Evolutionary conservation across 164 flowering plant genomes (phyloP), one percentile per base, ranked within the genome.

Genomic region (Tinospora cordifolia): DNA sequence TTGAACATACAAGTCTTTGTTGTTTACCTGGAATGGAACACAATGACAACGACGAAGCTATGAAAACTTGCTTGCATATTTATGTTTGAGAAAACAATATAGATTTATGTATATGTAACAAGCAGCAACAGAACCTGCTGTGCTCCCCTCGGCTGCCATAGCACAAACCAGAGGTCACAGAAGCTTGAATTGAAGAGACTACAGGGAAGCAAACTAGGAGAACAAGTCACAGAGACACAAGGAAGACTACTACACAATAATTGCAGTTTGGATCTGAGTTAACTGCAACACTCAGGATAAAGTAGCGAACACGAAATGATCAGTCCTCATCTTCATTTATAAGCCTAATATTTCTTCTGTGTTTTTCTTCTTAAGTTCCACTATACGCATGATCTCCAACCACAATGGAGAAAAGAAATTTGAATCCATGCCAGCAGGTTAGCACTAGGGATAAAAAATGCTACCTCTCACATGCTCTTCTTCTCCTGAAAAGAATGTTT

Each of bases 1-100:
- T 67, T 14, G 75, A 69, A 72, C 68, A 69, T 22, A 46, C 34
- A 64, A 65, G 36, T 30, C 36, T 58, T 25, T 70, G 62, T 59
- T 66, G 66, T 66, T 67, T 74, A 69, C 82, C 84, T 82, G 83
- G 75, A 47, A 77, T 47, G 57, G 26, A 69, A 77, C 72, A 71
- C 25, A 49, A 71, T 17, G 40, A 49, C 25, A 40, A 40, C 7
- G 6, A 73, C 62, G 71, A 70, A 64, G 46, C 44, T n/a, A 62
- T 14, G 30, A 54, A 64, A 40, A 39, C 58, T 46, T 14, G n/a
- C 26, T 10, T 15, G 19, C 26, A 38, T 36, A 49, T 26, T 47
- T 49, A 38, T 14, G 14, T 51, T 26, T 14, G 62, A 14, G 38
- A 2, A 21, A 64, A 39, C 15, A 62, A 22, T 62, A 39, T 30